Base-by-base conservation (phyloP, 108 stramenopile species). In the Nitzschia sp. region DNA sequence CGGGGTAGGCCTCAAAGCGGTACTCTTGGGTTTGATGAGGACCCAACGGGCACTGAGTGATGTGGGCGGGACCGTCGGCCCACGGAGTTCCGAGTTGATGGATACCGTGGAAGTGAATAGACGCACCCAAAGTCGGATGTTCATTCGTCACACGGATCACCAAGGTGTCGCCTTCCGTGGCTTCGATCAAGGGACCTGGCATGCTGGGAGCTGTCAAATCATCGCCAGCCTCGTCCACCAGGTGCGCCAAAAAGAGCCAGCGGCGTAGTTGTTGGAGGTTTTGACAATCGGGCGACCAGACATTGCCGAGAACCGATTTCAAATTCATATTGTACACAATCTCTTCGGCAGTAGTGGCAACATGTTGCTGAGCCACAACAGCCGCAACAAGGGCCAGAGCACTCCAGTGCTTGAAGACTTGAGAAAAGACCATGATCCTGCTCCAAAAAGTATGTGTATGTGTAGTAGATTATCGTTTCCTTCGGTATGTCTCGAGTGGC, bases 71-170 rank as follows among this genome's bases (percentile, higher is more conserved):
- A n/a, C 78, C 78, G 66, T 79, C 78, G 13, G 23, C 45, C 44
- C 66, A 79, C 21, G 73, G 73, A 41, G 66, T 64, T 21, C 70
- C 74, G 1, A 30, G 25, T 71, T 69, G 67, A 25, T 28, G 32
- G 27, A 79, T 31, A 3, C 78, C 78, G 52, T 79, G 78, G 58
- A 69, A 74, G 70, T 79, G 78, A 15, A 79, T 53, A 27, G 69
- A 27, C 27, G 56, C 19, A 8, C 6, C 56, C 29, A 30, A 9
- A 30, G 33, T 30, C 11, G 29, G 32, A 58, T 58, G 29, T 5
- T 58, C 33, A 19, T 58, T 58, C 27, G 56, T 58, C 16, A 58
- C 19, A n/a, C 17, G 16, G 19, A 58, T 19, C 16, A 31, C 32
- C 9, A 58, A 22, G 15, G 56, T 58, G 19, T 58, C 56, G 8